Evolutionary conservation across 208 protist genomes (phyloP), one percentile per base, ranked within the genome.

Genomic region (Porcisia hertigi): DNA sequence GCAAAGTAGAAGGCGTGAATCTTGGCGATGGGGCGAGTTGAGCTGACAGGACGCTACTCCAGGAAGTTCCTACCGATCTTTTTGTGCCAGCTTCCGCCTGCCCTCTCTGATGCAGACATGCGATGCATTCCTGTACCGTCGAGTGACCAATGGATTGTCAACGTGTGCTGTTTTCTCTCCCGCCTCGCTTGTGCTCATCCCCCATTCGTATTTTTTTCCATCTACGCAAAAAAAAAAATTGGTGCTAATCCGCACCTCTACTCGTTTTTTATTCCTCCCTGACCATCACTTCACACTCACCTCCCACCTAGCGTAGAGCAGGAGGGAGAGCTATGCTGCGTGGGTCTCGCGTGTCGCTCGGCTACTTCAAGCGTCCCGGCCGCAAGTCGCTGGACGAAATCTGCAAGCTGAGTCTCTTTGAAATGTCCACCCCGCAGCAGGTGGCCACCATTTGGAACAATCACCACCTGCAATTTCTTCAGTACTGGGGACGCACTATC

Each of bases 371-470:
- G 76, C 63, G 73, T 36, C 91, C 93, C 2, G 93, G 94, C 25
- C 89, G 94, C 23, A 98, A 98, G 84, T 91, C 86, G 30, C 80
- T 98, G 7, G 94, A 97, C 72, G 89, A 96, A 67, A 88, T 98
- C 25, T 85, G 86, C 66, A 98, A 96, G 81, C 75, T 94, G 45
- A 82, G 65, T 36, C 82, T 97, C 47, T 88, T 98, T 54, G 91
- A 97, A 77, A 83, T 87, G 53, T 80, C 89, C 75, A 91, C 83
- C 2, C 82, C 91, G 52, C 84, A 87, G 52, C 90, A 92, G 75
- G 88, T 98, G 36, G 93, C 93, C 39, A 83, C 79, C 41, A 90
- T 97, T 41, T 98, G 94, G 93, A 94, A 94, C 66, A 84, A 86
- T 39, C 94, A 97, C 78, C 94, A 98, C 84, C 66, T 82, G 39